phyloP scores from a whole-genome alignment of 495 filamentous ascomycete species.

The Staphylotrichum longicolle region DNA sequence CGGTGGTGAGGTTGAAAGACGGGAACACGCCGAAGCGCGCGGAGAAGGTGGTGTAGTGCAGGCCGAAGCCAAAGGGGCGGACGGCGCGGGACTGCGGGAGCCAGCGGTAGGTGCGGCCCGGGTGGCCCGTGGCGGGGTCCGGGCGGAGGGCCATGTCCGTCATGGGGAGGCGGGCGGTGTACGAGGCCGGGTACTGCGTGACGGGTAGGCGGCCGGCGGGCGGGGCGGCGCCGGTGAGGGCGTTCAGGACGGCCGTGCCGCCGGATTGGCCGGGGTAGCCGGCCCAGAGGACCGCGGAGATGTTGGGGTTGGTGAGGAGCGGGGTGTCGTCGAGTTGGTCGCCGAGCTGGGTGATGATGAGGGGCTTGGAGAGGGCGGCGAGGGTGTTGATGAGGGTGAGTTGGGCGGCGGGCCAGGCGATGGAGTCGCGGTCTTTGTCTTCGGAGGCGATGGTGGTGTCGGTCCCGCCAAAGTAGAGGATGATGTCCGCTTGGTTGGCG shows the following conservation, averaged over 20 bases:
- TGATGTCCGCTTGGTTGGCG: slow-evolving; percentile 40
- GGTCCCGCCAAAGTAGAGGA: slow-evolving; percentile 47
- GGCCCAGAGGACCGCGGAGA: slow-evolving; percentile 53
- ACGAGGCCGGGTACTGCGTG: slow-evolving; percentile 48
- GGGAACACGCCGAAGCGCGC: slow-evolving; percentile 31
- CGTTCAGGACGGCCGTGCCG: slow-evolving; percentile 50
- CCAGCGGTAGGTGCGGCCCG: slow-evolving; percentile 50
- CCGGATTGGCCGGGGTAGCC: slow-evolving; percentile 57
- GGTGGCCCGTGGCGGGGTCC: slow-evolving; percentile 19
- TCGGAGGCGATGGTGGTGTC: slow-evolving; percentile 36
- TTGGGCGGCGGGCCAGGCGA: slow-evolving; percentile 47
- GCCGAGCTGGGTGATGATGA: slow-evolving; percentile 46
- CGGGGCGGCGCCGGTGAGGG: slow-evolving; percentile 51
- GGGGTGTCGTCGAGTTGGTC: slow-evolving; percentile 56
- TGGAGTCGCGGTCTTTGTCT: slow-evolving; percentile 41
- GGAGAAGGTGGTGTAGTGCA: slow-evolving; percentile 51
- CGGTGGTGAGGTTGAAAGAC: slow-evolving; percentile 22
- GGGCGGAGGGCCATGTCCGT: slow-evolving; percentile 47
- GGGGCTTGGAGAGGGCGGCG: slow-evolving; percentile 35
- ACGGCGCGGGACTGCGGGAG: slow-evolving; percentile 29
- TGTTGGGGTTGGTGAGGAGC: slow-evolving; percentile 47
- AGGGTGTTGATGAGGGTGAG: slow-evolving; percentile 42
- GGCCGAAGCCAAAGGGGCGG: slow-evolving; percentile 49
- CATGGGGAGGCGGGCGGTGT: slow-evolving; percentile 39
- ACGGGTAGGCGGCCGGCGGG: slow-evolving; percentile 62